phyloP scores from a whole-genome alignment of 768 basidiomycete genomes.

The Tephrocybe sp. region DNA sequence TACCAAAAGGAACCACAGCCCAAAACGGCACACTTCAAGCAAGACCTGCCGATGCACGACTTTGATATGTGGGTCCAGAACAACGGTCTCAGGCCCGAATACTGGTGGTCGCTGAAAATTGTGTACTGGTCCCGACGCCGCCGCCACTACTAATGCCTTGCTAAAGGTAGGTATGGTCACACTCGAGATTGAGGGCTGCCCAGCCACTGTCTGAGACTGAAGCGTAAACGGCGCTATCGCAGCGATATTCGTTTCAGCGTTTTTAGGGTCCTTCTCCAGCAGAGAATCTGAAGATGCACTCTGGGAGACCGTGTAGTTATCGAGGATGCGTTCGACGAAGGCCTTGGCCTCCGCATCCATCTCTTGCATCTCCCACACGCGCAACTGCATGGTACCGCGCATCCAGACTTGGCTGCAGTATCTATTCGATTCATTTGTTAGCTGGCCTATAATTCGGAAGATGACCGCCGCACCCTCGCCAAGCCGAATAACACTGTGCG shows the following conservation, averaged over 20 bases:
- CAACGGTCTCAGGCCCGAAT: constrained; percentile 40
- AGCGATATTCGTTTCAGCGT: constrained; percentile 3
- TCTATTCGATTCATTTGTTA: constrained; percentile 8
- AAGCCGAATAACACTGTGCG: constrained; percentile 32
- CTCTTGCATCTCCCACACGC: constrained; percentile 38
- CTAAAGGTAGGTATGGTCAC: constrained; percentile 8
- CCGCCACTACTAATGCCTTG: not conserved
- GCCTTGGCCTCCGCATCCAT: constrained; percentile 25
- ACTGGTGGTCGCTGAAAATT: constrained; percentile 28
- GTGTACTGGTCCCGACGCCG: not conserved
- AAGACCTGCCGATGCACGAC: constrained; percentile 30
- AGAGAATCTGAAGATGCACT: not conserved
- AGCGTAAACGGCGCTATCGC: constrained; percentile 20
- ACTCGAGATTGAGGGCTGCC: constrained; percentile 3
- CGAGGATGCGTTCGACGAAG: constrained; percentile 19
- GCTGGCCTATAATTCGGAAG: not conserved
- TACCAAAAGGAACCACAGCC: constrained; percentile 23
- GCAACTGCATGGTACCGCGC: constrained; percentile 34
- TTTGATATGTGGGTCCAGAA: constrained; percentile 36
- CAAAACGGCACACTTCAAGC: constrained; percentile 26
- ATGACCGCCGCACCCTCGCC: constrained; percentile 26
- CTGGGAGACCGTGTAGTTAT: constrained; percentile 2
- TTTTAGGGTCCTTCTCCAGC: not conserved
- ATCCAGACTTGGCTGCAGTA: constrained; percentile 36
- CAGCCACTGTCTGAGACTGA: constrained; percentile 2